Percentiles rank a stretch among this genome's conserved stretches.
phyloP scores from a whole-genome alignment of 805 yeast species.

The Candida maesae region DNA sequence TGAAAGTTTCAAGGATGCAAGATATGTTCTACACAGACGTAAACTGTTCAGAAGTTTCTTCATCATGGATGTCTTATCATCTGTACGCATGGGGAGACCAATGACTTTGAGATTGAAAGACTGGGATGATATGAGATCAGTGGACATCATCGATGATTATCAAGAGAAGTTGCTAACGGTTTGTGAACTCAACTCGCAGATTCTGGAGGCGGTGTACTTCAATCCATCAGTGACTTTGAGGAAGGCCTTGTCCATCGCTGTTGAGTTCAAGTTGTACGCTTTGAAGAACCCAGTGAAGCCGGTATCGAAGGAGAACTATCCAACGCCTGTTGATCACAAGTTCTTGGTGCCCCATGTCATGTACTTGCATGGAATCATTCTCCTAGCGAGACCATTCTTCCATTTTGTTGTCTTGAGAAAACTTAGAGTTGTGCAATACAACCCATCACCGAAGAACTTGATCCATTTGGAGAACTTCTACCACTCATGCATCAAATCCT shows the following conservation, averaged over 20 bases:
- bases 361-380: conserved; percentile 34
- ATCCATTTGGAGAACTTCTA: conserved; percentile 27
- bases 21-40: conserved; percentile 29
- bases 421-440: conserved; percentile 18
- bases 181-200: conserved; percentile 29
- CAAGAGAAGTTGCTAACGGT: conserved; percentile 31
- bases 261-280: conserved; percentile 35
- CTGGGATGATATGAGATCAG: conserved; percentile 35
- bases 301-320: conserved; percentile 25
- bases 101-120: conserved; percentile 34
- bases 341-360: conserved; percentile 32
- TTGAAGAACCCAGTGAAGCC: conserved; percentile 31
- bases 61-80: conserved; percentile 33
- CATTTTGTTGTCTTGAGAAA: conserved; percentile 30
- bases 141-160: conserved; percentile 22
- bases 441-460: conserved; percentile 13
- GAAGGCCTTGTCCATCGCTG: conserved; percentile 33
- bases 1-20: conserved; percentile 31
- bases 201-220: conserved; percentile 32
- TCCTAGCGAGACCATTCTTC: conserved; percentile 41
- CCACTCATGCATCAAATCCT: conserved; percentile 35
- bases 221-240: conserved; percentile 30
- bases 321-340: conserved; percentile 21
- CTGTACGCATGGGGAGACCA: conserved; percentile 36
- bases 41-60: conserved; percentile 34